Conservation (phyloP, 2,329 filamentous ascomycete species). For the Xylaria multiplex region DNA sequence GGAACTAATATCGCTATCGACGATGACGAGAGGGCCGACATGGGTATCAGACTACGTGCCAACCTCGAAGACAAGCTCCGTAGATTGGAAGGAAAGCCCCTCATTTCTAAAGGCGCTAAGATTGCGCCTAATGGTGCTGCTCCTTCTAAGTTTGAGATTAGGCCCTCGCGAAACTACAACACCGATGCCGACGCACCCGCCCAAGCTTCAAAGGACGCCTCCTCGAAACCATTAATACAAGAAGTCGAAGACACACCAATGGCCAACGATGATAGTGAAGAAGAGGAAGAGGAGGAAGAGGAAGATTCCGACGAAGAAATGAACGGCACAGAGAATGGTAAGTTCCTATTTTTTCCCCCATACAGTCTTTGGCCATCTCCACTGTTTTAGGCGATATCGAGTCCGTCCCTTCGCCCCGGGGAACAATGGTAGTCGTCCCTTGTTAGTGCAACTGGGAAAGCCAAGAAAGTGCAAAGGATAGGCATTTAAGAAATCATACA, state of each 20-base stretch:
- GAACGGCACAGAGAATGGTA: constrained; percentile 49
- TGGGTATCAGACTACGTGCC: constrained; percentile 77
- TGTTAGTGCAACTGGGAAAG: constrained; percentile 37
- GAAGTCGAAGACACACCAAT: constrained; percentile 55
- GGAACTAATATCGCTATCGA: constrained; percentile 68
- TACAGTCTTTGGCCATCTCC: constrained; percentile 28
- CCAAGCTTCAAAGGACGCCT: constrained; percentile 52
- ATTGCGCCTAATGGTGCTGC: constrained; percentile 77
- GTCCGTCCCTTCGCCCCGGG: constrained; percentile 30
- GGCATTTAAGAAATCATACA: constrained; percentile 39
- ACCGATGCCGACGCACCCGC: constrained; percentile 87
- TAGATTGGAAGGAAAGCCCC: constrained; percentile 87
- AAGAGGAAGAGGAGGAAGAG: constrained; percentile 54
- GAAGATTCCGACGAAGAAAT: constrained; percentile 53
- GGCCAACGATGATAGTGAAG: constrained; percentile 59
- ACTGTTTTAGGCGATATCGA: constrained; percentile 43
- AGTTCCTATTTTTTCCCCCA: constrained; percentile 23
- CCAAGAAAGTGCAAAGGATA: constrained; percentile 48
- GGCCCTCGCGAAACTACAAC: constrained; percentile 95
- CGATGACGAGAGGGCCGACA: constrained; percentile 86
- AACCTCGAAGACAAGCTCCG: constrained; percentile 81
- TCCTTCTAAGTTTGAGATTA: constrained; percentile 86
- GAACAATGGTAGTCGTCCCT: constrained; percentile 21
- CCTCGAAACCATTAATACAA: constrained; percentile 53
- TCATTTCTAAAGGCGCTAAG: constrained; percentile 78